Conservation (phyloP, 495 filamentous ascomycete species). For the Hyaloscypha bicolor region DNA sequence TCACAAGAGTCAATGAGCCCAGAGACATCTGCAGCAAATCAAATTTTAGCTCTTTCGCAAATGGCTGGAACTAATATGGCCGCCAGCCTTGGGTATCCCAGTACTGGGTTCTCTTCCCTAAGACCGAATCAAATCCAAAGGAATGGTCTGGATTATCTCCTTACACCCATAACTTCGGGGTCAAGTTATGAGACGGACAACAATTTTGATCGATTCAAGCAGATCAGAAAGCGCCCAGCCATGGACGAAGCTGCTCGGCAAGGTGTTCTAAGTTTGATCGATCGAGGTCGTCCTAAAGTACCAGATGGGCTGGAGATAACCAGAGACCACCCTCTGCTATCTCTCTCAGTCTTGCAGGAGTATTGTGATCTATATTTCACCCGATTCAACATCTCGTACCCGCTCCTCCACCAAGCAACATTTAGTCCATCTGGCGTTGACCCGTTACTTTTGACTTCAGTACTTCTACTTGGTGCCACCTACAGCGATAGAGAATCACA, state of each 20-base stretch:
- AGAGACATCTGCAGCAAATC: conserved; percentile 23
- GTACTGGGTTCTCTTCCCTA: neutral
- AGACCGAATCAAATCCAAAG: neutral
- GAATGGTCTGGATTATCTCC: neutral
- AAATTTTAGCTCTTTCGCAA: conserved; percentile 25
- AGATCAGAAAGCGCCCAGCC: conserved; percentile 28
- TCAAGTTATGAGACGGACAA: neutral
- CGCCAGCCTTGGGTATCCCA: conserved; percentile 15
- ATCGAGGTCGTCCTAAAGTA: conserved; percentile 41
- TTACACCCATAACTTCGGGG: conserved; percentile 1
- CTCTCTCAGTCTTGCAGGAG: conserved; percentile 46
- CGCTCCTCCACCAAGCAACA: conserved; percentile 53
- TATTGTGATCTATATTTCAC: conserved; percentile 58
- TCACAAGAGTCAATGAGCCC: conserved; percentile 7
- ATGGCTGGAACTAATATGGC: conserved; percentile 8
- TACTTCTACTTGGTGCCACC: conserved; percentile 57
- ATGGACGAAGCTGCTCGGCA: conserved; percentile 43
- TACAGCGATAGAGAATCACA: conserved; percentile 57
- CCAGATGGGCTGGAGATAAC: conserved; percentile 46
- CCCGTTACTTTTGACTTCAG: conserved; percentile 48
- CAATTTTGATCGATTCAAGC: neutral
- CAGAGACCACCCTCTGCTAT: conserved; percentile 49
- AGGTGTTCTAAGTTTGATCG: conserved; percentile 47
- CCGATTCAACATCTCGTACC: conserved; percentile 57
- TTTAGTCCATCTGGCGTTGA: conserved; percentile 51